Conservation (phyloP, 352 stramenopile species). For the Discostella stelligera region DNA sequence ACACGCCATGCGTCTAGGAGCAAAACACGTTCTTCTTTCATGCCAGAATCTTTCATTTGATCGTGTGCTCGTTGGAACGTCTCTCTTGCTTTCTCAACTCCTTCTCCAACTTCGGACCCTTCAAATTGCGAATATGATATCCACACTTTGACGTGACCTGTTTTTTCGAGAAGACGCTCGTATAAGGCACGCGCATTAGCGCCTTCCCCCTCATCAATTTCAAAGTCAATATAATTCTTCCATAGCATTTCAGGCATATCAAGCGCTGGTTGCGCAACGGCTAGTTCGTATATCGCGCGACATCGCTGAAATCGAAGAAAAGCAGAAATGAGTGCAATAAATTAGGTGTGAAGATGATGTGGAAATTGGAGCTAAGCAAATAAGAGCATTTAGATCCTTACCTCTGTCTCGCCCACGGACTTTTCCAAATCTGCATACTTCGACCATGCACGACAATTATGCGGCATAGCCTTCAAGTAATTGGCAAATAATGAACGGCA, state of each 20-base stretch:
- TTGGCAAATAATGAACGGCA: constrained; percentile 87
- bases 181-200: constrained; percentile 90
- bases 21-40: constrained; percentile 93
- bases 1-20: constrained; percentile 95
- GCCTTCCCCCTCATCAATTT: constrained; percentile 87
- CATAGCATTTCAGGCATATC: constrained; percentile 99
- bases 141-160: constrained; percentile 95
- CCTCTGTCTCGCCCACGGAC: constrained; percentile 92
- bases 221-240: constrained; percentile 99
- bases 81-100: constrained; percentile 83
- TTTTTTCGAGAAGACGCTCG: constrained; percentile 94
- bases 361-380: neutral
- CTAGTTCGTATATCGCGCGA: constrained; percentile 95
- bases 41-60: constrained; percentile 87
- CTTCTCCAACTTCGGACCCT: constrained; percentile 66
- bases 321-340: constrained; percentile 1
- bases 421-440: constrained; percentile 95
- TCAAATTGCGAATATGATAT: constrained; percentile 84
- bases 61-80: constrained; percentile 91
- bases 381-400: constrained; percentile 52
- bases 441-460: constrained; percentile 93
- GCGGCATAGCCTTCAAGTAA: constrained; percentile 84
- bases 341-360: neutral
- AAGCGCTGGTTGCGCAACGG: constrained; percentile 90
- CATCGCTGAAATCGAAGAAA: constrained; percentile 41